These are phyloP conservation scores for Tricholoma hemisulphureum DNA, from an alignment of 768 basidiomycete genomes.

Conservation along the genomic window DNA sequence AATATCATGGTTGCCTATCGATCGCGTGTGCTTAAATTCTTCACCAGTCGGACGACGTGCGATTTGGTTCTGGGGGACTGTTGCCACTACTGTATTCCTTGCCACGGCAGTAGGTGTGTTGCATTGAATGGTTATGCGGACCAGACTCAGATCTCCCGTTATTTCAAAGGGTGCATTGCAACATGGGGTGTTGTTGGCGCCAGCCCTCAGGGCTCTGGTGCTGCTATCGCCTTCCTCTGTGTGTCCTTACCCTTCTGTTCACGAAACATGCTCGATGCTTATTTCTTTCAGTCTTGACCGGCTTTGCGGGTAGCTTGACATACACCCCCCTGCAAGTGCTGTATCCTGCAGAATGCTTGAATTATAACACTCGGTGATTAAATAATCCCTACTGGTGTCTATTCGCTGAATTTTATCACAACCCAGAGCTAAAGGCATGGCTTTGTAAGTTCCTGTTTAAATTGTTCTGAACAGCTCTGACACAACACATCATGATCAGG, in stretches of 20 bases:
- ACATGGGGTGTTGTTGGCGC: constrained; percentile 36
- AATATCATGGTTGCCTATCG: background rate
- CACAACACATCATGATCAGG: constrained; percentile 17
- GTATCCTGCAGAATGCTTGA: constrained; percentile 55
- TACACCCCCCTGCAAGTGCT: constrained; percentile 61
- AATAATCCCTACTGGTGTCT: background rate
- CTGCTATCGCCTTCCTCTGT: constrained; percentile 48
- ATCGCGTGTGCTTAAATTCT: background rate
- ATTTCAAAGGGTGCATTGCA: constrained; percentile 37
- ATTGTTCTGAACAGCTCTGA: no score
- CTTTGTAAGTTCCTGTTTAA: constrained; percentile 36
- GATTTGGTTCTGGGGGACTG: constrained; percentile 49
- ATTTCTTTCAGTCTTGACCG: constrained; percentile 45
- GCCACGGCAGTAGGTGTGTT: constrained; percentile 39
- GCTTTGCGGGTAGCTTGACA: constrained; percentile 51
- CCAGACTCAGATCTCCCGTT: background rate
- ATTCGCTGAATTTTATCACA: background rate
- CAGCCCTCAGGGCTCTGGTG: constrained; percentile 39
- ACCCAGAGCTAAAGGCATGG: constrained; percentile 63
- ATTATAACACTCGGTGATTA: constrained; percentile 47
- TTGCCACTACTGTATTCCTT: constrained; percentile 36
- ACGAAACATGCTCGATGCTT: constrained; percentile 18
- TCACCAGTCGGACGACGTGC: constrained; percentile 38
- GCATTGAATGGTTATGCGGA: background rate
- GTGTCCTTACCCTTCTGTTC: constrained; percentile 10